These are phyloP conservation scores for Rosa lucieae DNA, from an alignment of 306 rosid species.

Conservation along the genomic window DNA sequence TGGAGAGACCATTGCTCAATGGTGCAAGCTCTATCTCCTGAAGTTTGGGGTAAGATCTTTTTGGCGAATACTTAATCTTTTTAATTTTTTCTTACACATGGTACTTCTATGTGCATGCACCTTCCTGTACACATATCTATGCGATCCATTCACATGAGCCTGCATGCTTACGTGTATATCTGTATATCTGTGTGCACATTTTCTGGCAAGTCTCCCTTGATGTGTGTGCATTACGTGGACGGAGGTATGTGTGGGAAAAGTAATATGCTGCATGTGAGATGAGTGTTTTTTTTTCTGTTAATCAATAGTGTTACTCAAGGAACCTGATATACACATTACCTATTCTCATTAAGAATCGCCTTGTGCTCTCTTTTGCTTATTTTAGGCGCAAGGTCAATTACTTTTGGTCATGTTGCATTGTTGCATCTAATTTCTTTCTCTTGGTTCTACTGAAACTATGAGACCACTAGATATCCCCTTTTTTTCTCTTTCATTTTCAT, in stretches of 20 bases:
- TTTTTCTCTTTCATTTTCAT: neutral
- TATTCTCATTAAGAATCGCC: neutral
- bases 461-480: neutral
- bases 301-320: neutral
- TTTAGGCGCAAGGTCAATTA: neutral
- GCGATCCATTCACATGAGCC: neutral
- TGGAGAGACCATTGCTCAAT: conserved; percentile 58
- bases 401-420: neutral
- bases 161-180: neutral
- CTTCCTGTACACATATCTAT: neutral
- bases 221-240: neutral
- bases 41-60: conserved; percentile 54
- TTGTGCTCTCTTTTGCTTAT: neutral
- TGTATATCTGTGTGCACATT: neutral
- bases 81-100: conserved; percentile 14
- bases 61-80: conserved; percentile 10
- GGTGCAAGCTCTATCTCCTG: conserved; percentile 54
- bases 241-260: neutral
- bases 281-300: neutral
- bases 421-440: neutral
- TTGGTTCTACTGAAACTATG: conserved; percentile 4
- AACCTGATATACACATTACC: neutral
- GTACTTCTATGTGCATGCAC: neutral
- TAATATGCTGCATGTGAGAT: neutral
- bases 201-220: neutral